Evolutionary conservation across 2,329 filamentous ascomycete genomes (phyloP).

Genomic region (Chalara sp.): DNA sequence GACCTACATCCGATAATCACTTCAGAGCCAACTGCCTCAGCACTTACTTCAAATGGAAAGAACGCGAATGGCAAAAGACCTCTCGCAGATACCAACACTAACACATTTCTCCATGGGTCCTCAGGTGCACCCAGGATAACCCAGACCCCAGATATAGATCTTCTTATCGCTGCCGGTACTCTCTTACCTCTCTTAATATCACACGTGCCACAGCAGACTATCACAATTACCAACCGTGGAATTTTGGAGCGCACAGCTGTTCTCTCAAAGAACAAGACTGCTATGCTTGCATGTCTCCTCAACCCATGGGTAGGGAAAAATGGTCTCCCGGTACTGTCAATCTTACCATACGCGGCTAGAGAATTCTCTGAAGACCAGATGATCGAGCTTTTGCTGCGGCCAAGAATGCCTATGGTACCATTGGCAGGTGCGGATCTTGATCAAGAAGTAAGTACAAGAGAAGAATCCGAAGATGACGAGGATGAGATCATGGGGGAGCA

Average conservation of each 20-base stretch:
- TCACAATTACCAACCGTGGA: slow-evolving; percentile 65
- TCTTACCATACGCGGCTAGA: slow-evolving; percentile 71
- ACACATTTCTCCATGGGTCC: slow-evolving; percentile 52
- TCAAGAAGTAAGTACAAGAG: slow-evolving; percentile 5
- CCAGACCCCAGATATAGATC: slow-evolving; percentile 33
- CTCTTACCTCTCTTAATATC: slow-evolving; percentile 60
- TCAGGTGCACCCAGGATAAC: slow-evolving; percentile 23
- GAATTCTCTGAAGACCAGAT: slow-evolving; percentile 55
- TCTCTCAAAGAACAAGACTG: slow-evolving; percentile 58
- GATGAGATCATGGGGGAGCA: slow-evolving; percentile 11
- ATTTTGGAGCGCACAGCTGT: slow-evolving; percentile 79
- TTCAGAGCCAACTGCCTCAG: slow-evolving; percentile 13
- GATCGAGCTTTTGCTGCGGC: slow-evolving; percentile 62
- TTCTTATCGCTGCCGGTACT: slow-evolving; percentile 48
- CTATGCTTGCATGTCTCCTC: slow-evolving; percentile 75
- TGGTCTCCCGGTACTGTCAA: slow-evolving; percentile 56
- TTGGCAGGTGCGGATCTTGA: slow-evolving; percentile 4
- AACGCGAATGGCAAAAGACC: slow-evolving; percentile 28
- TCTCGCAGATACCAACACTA: slow-evolving; percentile 52
- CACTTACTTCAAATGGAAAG: slow-evolving; percentile 19
- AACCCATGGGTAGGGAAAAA: slow-evolving; percentile 64
- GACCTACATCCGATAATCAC: slow-evolving; percentile 55
- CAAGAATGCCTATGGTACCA: slow-evolving; percentile 40
- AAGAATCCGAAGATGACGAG: slow-evolving; percentile 14
- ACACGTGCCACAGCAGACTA: slow-evolving; percentile 55